Base-by-base conservation (phyloP, 306 rosid species). In the Cicer yamashitae region DNA sequence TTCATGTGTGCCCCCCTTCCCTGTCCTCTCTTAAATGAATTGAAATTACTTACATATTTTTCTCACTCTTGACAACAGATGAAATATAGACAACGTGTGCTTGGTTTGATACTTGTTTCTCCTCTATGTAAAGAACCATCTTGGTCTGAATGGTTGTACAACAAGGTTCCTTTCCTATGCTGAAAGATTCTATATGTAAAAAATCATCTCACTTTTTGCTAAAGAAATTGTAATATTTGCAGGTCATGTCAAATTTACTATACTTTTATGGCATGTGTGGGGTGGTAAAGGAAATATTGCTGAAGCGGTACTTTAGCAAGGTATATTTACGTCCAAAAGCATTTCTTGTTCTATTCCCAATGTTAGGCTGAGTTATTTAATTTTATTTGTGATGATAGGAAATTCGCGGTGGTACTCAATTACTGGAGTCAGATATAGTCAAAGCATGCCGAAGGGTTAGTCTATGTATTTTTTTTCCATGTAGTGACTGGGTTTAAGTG, bases 251-350 rank as follows among this genome's bases (percentile, higher is more conserved):
- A 37, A 89, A 94, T 84, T 87, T 94, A 63, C 89, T 94, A 8
- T 92, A 94, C 84, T 92, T 85, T 34, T 94, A 91, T 80, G 99
- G 96, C 80, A 94, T 90, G 96, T 92, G 99, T 76, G 96, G 97
- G 18, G 75, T 92, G 77, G 97, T 87, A 43, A 94, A 90, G 86
- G 99, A 94, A 73, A 70, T 92, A 47, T 81, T 94, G 88, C 87
- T 92, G 68, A 90, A 88, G 72, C 93, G 99, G 45, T 92, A 94
- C 86, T 94, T 92, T 81, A 92, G 99, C 85, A 92, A 89, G 99
- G 99, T 92, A 74, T 69, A 76, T 73, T 43, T 25, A 17, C 67
- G 58, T 80, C 80, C 58, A 43, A 73, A 72, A 61, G 63, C 43
- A 76, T 48, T 61, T 48, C n/a, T 17, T 71, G 22, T 47, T 81